Percentiles rank a stretch among this genome's conserved stretches.
Evolutionary conservation across 805 yeast genomes (phyloP).

Genomic region (Ogataea paradorogensis): DNA sequence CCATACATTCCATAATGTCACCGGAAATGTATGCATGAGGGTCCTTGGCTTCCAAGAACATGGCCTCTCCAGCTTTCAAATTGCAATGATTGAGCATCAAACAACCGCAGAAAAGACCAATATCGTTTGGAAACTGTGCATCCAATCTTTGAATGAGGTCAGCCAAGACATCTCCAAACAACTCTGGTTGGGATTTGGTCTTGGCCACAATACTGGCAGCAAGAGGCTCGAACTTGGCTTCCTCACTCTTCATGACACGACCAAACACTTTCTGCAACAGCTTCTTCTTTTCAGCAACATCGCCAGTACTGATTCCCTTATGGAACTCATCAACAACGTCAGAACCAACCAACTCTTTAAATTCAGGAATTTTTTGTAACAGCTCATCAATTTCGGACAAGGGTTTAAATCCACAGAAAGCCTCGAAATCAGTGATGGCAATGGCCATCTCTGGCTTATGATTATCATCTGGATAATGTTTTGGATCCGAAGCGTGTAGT

Average conservation of each 20-base stretch:
- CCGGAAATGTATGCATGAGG: slow-evolving; percentile 98
- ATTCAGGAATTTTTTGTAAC: slow-evolving; percentile 73
- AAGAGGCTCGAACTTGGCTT: slow-evolving; percentile 48
- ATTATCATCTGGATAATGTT: slow-evolving; percentile 94
- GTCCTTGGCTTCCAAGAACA: slow-evolving; percentile 93
- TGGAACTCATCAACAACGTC: slow-evolving; percentile 55
- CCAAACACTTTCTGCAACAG: slow-evolving; percentile 75
- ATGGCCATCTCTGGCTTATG: slow-evolving; percentile 99
- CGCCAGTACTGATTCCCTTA: slow-evolving; percentile 42
- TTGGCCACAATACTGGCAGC: slow-evolving; percentile 67
- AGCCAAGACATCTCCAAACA: slow-evolving; percentile 61
- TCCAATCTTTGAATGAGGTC: slow-evolving; percentile 73
- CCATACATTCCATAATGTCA: slow-evolving; percentile 99
- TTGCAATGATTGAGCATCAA: slow-evolving; percentile 84
- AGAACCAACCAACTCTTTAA: slow-evolving; percentile 64
- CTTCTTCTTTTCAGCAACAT: slow-evolving; percentile 56
- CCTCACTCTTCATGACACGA: slow-evolving; percentile 80
- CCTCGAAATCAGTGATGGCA: slow-evolving; percentile 94
- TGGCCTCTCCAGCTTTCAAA: slow-evolving; percentile 87
- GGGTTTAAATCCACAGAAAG: slow-evolving; percentile 97
- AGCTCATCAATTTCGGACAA: slow-evolving; percentile 69
- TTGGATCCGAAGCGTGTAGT: slow-evolving; percentile 80
- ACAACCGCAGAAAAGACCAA: slow-evolving; percentile 96
- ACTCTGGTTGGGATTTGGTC: slow-evolving; percentile 55
- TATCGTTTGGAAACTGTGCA: slow-evolving; percentile 87